Evolutionary conservation across 106 monocot genomes (phyloP).

Genomic region (Chionographis japonica): DNA sequence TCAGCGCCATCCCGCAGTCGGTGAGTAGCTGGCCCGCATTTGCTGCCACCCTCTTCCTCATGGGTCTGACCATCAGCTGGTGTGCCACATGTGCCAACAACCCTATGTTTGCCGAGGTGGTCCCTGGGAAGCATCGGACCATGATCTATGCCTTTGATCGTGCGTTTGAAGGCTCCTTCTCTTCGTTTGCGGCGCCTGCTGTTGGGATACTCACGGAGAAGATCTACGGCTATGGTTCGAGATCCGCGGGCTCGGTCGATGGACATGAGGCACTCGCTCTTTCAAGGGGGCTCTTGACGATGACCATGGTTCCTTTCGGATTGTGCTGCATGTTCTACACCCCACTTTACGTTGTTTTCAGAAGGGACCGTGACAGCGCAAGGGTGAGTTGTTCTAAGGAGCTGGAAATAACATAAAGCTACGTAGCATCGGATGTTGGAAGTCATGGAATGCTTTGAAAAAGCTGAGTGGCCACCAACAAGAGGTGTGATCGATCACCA

Average conservation of each 20-base stretch:
- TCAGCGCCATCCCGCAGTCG: constrained; percentile 61
- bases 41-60: constrained; percentile 68
- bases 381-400: constrained; percentile 36
- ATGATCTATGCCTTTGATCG: constrained; percentile 98
- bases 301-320: constrained; percentile 70
- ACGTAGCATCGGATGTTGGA: no score
- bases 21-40: constrained; percentile 43
- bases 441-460: no score
- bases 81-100: constrained; percentile 85
- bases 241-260: constrained; percentile 11
- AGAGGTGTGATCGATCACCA: no score
- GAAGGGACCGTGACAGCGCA: constrained; percentile 52
- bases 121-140: constrained; percentile 79
- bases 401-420: constrained; percentile 39
- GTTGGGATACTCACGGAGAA: constrained; percentile 79
- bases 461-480: no score
- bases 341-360: constrained; percentile 61
- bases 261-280: constrained; percentile 66
- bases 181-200: constrained; percentile 86
- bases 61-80: constrained; percentile 96
- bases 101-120: constrained; percentile 94
- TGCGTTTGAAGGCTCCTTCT: constrained; percentile 83
- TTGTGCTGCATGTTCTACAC: constrained; percentile 70
- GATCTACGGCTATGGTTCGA: constrained; percentile 72
- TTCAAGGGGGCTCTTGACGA: constrained; percentile 70